phyloP scores from a whole-genome alignment of 2,329 filamentous ascomycete genomes.

The Spiromastix sp. region DNA sequence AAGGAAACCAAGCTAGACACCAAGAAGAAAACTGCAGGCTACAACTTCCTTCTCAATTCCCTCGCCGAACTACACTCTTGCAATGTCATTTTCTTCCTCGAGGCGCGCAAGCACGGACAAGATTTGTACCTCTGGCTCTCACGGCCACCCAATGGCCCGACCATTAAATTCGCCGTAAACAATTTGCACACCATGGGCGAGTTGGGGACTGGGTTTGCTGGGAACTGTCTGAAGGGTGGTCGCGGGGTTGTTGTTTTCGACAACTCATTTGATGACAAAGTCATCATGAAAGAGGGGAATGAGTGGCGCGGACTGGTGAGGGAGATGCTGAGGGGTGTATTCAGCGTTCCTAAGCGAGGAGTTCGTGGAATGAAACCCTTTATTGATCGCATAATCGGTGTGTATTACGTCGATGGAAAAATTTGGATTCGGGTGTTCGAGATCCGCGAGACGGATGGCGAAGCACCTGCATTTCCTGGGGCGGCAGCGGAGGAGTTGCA shows the following conservation, averaged over 20 bases:
- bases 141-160: constrained; percentile 77
- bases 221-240: constrained; percentile 91
- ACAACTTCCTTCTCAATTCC: constrained; percentile 70
- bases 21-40: constrained; percentile 57
- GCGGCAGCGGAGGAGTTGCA: constrained; percentile 30
- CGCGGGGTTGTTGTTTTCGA: constrained; percentile 89
- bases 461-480: constrained; percentile 34
- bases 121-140: constrained; percentile 91
- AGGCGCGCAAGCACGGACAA: constrained; percentile 77
- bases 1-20: constrained; percentile 97
- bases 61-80: constrained; percentile 72
- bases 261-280: constrained; percentile 67
- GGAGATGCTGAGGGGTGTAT: constrained; percentile 80
- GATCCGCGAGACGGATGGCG: constrained; percentile 70
- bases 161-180: constrained; percentile 44
- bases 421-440: constrained; percentile 96
- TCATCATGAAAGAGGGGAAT: constrained; percentile 52
- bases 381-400: constrained; percentile 87
- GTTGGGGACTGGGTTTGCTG: constrained; percentile 69
- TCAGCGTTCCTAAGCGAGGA: constrained; percentile 75
- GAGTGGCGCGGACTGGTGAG: constrained; percentile 50
- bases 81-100: constrained; percentile 91
- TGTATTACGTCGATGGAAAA: constrained; percentile 83
- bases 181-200: constrained; percentile 93
- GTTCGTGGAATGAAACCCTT: constrained; percentile 91